Evolutionary conservation across 768 basidiomycete species (phyloP), one percentile per base, ranked within the genome.

Genomic region (Tylopilus balloui): DNA sequence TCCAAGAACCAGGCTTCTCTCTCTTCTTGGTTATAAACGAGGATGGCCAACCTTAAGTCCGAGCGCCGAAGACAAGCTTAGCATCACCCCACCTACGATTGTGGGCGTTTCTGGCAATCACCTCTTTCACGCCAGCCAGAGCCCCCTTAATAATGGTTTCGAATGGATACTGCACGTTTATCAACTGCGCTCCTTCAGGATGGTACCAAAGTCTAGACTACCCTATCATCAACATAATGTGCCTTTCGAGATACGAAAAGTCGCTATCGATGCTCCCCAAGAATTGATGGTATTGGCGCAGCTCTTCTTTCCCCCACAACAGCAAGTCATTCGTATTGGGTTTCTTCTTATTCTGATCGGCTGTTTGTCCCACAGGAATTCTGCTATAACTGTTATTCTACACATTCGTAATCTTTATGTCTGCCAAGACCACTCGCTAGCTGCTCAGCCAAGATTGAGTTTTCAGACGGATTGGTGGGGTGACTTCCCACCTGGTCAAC

Each of bases 391-490:
- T 14, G 54, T 59, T 52, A 48, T 54, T 15, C 37, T 84, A 54
- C 78, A 78, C 53, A 71, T 84, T 49, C 76, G 79, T 50, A 71
- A 81, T 59, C 62, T 83, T 43, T 77, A 75, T 69, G 70, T 69
- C n/a, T 79, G 78, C 50, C 75, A 72, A 47, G 78, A 78, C 56
- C 81, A 84, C 57, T 69, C 74, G 25, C 68, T 64, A 42, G 75
- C 78, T 24, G 36, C 54, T 32, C 61, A 68, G 29, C 54, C 64
- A 15, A 53, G 57, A 21, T 47, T 68, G 27, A 57, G 50, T 25
- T 66, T 64, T 36, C 66, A 56, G 45, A 69, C 68, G 11, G 66
- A 67, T 29, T 69, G 66, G 66, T 69, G 68, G 66, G 68, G 66
- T 3, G 41, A 59, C 27, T 53, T 64, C 23, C 59, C 66, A 44